A percentile compares a stretch with the other conserved stretches of the same genome.
Conservation (phyloP, 768 basidiomycete species). For the Tulasnella sp. region DNA sequence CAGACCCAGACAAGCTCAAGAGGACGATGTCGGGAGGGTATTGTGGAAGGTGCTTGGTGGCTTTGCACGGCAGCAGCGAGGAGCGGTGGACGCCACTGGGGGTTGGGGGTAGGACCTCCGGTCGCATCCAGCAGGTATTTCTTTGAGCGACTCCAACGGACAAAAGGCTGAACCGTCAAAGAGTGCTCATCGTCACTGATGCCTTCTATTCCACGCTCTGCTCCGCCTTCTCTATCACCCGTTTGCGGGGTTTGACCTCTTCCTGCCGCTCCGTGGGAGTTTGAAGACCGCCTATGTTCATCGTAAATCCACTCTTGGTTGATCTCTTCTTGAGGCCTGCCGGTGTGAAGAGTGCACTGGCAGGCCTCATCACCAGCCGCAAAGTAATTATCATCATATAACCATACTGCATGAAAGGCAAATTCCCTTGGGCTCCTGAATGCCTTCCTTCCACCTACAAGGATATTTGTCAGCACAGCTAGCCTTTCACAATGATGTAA, state of each 20-base stretch:
- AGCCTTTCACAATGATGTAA: not conserved
- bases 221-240: not conserved
- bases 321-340: not conserved
- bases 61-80: not conserved
- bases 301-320: not conserved
- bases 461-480: not conserved
- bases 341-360: not conserved
- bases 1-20: not conserved
- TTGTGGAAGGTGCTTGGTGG: not conserved
- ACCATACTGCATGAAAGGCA: not conserved
- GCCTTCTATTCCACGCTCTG: not conserved
- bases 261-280: not conserved
- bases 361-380: not conserved
- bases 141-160: not conserved
- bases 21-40: not conserved
- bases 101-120: not conserved
- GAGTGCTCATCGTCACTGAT: not conserved
- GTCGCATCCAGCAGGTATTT: not conserved
- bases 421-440: conserved; percentile 1
- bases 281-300: not conserved
- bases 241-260: not conserved
- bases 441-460: not conserved
- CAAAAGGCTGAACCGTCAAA: not conserved
- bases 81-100: not conserved
- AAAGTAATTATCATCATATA: conserved; percentile 7